phyloP scores from a whole-genome alignment of 805 yeast genomes.

The Metschnikowia arizonensis region DNA sequence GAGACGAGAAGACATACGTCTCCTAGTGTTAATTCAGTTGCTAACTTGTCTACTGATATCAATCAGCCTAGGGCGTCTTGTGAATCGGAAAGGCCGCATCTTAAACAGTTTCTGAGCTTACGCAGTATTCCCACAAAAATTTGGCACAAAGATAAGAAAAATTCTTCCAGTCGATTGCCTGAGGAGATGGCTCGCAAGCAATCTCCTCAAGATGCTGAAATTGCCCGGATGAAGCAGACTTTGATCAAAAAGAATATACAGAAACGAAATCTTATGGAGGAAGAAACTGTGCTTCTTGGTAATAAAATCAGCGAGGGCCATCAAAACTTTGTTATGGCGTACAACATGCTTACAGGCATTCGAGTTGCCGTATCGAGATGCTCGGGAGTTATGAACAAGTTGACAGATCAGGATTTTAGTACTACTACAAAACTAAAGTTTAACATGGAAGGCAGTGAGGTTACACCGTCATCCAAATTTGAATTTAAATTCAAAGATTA shows the following conservation, averaged over 20 bases:
- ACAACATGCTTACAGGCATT: constrained; percentile 95
- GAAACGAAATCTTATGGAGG: constrained; percentile 41
- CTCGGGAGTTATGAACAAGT: constrained; percentile 75
- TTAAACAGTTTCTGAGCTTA: constrained; percentile 10
- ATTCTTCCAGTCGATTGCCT: neutral
- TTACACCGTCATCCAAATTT: constrained; percentile 90
- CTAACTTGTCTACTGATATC: constrained; percentile 5
- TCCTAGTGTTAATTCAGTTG: constrained; percentile 3
- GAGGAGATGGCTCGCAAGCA: constrained; percentile 3
- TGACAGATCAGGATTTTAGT: constrained; percentile 67
- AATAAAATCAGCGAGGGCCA: constrained; percentile 90
- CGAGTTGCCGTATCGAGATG: constrained; percentile 92
- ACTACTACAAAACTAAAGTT: constrained; percentile 78
- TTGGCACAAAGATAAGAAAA: constrained; percentile 5
- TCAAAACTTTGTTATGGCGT: constrained; percentile 88
- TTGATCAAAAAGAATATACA: constrained; percentile 42
- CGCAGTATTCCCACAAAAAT: constrained; percentile 11
- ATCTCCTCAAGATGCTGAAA: constrained; percentile 35
- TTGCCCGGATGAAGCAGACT: constrained; percentile 48
- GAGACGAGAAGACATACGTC: constrained; percentile 9
- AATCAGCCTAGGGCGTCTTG: neutral
- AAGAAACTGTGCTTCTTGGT: constrained; percentile 64
- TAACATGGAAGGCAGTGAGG: constrained; percentile 79
- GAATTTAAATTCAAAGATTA: constrained; percentile 97
- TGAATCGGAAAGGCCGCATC: constrained; percentile 9